Evolutionary conservation across 2,329 filamentous ascomycete species (phyloP).

Genomic region (Epichloe baconii): DNA sequence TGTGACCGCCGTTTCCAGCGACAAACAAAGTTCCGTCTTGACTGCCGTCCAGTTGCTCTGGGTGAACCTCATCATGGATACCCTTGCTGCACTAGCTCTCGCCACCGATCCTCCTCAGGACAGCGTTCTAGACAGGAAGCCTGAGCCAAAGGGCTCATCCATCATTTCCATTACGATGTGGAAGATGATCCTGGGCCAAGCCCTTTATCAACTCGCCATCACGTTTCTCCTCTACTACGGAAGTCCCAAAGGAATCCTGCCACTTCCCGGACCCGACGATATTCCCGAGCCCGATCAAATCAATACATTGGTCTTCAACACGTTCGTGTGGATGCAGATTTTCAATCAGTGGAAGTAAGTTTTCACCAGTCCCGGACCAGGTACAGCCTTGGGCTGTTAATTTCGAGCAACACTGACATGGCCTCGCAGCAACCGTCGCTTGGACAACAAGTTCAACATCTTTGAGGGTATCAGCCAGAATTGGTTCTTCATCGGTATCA

Average conservation of each 20-base stretch:
- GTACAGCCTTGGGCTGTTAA: background rate
- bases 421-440: slow-evolving; percentile 57
- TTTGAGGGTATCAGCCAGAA: slow-evolving; percentile 80
- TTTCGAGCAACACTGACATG: slow-evolving; percentile 3
- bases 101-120: slow-evolving; percentile 83
- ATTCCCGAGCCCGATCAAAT: slow-evolving; percentile 33
- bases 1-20: slow-evolving; percentile 66
- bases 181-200: slow-evolving; percentile 97
- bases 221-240: slow-evolving; percentile 77
- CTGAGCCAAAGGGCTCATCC: slow-evolving; percentile 40
- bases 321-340: slow-evolving; percentile 99
- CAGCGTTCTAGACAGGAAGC: slow-evolving; percentile 66
- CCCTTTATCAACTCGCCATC: slow-evolving; percentile 72
- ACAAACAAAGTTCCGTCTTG: slow-evolving; percentile 58
- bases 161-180: slow-evolving; percentile 87
- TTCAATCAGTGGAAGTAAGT: slow-evolving; percentile 94
- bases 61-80: slow-evolving; percentile 98
- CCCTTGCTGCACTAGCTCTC: slow-evolving; percentile 76
- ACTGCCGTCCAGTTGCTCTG: slow-evolving; percentile 86
- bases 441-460: slow-evolving; percentile 93
- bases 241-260: slow-evolving; percentile 26
- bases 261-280: slow-evolving; percentile 36
- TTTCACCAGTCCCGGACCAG: background rate
- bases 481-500: slow-evolving; percentile 80
- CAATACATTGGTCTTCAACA: slow-evolving; percentile 85